These are phyloP conservation scores for Alloteropsis semialata DNA, from an alignment of 176 grass and related monocot genomes.

Conservation along the genomic window DNA sequence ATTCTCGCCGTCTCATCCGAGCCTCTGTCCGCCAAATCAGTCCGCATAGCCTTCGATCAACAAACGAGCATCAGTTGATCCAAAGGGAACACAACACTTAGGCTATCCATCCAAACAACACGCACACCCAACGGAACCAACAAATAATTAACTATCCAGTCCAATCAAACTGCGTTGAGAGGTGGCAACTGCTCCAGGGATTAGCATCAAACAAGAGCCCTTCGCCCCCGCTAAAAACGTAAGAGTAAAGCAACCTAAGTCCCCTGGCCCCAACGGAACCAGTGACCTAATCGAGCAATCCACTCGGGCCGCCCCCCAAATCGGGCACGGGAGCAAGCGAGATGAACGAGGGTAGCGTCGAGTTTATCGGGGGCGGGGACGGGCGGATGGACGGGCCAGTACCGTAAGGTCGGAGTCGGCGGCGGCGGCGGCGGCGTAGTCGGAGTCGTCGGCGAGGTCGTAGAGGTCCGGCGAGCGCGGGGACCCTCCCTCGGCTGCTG, in stretches of 20 bases:
- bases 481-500: constrained; percentile 38
- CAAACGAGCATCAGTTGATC: constrained; percentile 28
- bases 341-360: not conserved
- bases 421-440: constrained; percentile 79
- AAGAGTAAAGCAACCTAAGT: not conserved
- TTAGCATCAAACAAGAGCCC: not conserved
- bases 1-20: constrained; percentile 43
- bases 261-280: not conserved
- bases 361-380: not conserved
- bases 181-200: not conserved
- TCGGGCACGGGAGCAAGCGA: not conserved
- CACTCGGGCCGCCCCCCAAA: not conserved
- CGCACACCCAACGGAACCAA: not conserved
- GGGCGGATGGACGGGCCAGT: not conserved
- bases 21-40: constrained; percentile 47
- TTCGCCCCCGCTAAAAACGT: not conserved
- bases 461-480: constrained; percentile 57
- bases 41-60: constrained; percentile 53
- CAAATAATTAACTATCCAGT: not conserved
- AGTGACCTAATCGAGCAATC: constrained; percentile 14
- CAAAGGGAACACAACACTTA: not conserved
- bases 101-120: not conserved
- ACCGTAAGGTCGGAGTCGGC: constrained; percentile 26
- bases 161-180: not conserved
- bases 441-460: constrained; percentile 95